Conservation (phyloP, 345 rosid species). For the Gossypium anomalum region DNA sequence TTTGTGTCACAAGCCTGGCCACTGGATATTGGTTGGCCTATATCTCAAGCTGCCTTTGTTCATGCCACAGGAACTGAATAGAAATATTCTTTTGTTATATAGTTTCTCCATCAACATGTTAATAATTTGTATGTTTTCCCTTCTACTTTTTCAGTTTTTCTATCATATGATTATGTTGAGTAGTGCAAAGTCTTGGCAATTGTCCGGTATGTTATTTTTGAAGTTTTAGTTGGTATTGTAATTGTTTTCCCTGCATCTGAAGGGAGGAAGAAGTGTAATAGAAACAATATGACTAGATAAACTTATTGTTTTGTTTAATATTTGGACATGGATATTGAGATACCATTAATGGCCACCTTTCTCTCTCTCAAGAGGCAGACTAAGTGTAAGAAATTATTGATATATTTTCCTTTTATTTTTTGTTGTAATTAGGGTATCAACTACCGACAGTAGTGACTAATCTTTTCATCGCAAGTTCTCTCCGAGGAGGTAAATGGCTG, state of each 20-base stretch:
- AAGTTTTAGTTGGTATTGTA: not conserved
- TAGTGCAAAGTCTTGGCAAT: not conserved
- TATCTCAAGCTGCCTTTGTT: not conserved
- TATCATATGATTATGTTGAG: not conserved
- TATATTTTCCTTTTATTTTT: too few relatives aligned
- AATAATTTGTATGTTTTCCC: not conserved
- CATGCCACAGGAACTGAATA: not conserved
- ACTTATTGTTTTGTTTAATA: not conserved
- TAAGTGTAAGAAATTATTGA: too few relatives aligned
- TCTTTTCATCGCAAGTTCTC: too few relatives aligned
- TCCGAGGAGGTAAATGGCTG: too few relatives aligned
- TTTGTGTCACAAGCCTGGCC: not conserved
- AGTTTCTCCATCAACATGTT: constrained; percentile 6
- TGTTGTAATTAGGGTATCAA: too few relatives aligned
- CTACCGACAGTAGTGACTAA: too few relatives aligned
- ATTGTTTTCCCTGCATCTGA: not conserved
- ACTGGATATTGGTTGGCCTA: not conserved
- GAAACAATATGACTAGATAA: not conserved
- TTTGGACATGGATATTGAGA: constrained; percentile 9
- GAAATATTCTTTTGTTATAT: not conserved
- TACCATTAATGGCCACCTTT: not conserved
- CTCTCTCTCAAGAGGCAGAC: too few relatives aligned
- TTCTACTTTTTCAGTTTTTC: not conserved
- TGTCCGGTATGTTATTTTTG: not conserved
- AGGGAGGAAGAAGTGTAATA: constrained; percentile 11